Conservation (phyloP, 495 filamentous ascomycete species). For the Hypoxylon lenormandii region DNA sequence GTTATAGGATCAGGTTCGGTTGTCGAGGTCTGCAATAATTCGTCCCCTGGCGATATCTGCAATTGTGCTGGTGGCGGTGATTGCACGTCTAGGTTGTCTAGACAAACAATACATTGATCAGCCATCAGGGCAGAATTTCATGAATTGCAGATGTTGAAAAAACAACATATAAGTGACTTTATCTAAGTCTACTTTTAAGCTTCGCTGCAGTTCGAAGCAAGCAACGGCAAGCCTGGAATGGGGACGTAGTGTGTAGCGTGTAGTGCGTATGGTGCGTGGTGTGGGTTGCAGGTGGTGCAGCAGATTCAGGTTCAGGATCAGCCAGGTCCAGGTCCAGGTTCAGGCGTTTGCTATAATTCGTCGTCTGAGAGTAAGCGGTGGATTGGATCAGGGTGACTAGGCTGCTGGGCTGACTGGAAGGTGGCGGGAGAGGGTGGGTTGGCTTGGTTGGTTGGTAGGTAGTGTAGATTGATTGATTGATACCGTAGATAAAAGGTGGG, state of each 20-base stretch:
- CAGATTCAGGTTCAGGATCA: too few species aligned
- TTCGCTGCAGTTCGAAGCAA: conserved; percentile 29
- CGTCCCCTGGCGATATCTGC: conserved; percentile 26
- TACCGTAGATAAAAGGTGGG: conserved; percentile 24
- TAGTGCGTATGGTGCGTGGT: too few species aligned
- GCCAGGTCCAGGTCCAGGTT: neutral
- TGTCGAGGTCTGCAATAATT: conserved; percentile 19
- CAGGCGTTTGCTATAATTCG: conserved; percentile 33
- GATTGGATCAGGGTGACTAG: conserved; percentile 1
- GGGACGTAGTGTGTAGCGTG: neutral
- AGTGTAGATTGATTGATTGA: conserved; percentile 18
- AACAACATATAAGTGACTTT: conserved; percentile 54
- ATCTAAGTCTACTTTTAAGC: conserved; percentile 41
- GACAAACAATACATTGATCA: conserved; percentile 95
- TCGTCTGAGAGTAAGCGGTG: conserved; percentile 7
- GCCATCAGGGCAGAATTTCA: conserved; percentile 70
- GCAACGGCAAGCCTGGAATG: conserved; percentile 30
- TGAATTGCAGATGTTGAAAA: conserved; percentile 47
- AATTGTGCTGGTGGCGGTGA: conserved; percentile 43
- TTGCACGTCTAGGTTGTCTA: conserved; percentile 80
- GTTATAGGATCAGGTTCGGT: conserved; percentile 23
- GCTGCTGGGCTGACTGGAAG: neutral
- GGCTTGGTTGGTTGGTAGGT: conserved; percentile 8
- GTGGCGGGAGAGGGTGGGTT: conserved; percentile 10
- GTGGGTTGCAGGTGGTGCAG: too few species aligned